These are phyloP conservation scores for Globisporangium splendens DNA, from an alignment of 352 stramenopile genomes.

Conservation along the genomic window DNA sequence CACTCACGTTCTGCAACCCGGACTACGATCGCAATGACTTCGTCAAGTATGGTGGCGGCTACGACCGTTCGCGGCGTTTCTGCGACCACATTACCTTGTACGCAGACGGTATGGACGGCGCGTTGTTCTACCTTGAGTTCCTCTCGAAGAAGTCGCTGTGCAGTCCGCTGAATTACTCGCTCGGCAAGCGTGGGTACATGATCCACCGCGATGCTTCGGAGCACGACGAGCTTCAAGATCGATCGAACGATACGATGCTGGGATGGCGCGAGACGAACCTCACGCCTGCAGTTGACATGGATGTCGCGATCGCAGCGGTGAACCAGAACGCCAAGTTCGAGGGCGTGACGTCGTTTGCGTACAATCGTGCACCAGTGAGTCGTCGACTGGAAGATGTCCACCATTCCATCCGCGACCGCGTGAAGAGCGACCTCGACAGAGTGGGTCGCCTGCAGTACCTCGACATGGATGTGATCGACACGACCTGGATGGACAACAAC, in stretches of 20 bases:
- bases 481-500: slow-evolving; percentile 76
- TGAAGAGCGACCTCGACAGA: slow-evolving; percentile 5
- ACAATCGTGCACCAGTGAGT: slow-evolving; percentile 29
- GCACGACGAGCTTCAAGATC: slow-evolving; percentile 20
- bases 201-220: slow-evolving; percentile 33
- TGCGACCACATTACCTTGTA: slow-evolving; percentile 70
- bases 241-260: slow-evolving; percentile 25
- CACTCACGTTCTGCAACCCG: slow-evolving; percentile 75
- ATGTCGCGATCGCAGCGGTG: slow-evolving; percentile 44
- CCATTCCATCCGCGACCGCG: slow-evolving; percentile 14
- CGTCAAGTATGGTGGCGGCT: slow-evolving; percentile 48
- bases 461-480: slow-evolving; percentile 76
- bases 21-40: slow-evolving; percentile 74
- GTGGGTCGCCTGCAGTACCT: slow-evolving; percentile 25
- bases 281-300: slow-evolving; percentile 33
- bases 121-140: slow-evolving; percentile 72
- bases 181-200: slow-evolving; percentile 48
- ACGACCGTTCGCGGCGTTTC: slow-evolving; percentile 48
- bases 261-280: slow-evolving; percentile 43
- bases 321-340: slow-evolving; percentile 55
- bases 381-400: slow-evolving; percentile 4
- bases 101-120: slow-evolving; percentile 65
- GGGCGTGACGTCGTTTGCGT: slow-evolving; percentile 50
- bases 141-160: slow-evolving; percentile 39
- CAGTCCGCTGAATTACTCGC: slow-evolving; percentile 44